Percentiles rank a stretch among this genome's conserved stretches.
Evolutionary conservation across 768 basidiomycete species (phyloP).

Genomic region (Phallus indusiatus): DNA sequence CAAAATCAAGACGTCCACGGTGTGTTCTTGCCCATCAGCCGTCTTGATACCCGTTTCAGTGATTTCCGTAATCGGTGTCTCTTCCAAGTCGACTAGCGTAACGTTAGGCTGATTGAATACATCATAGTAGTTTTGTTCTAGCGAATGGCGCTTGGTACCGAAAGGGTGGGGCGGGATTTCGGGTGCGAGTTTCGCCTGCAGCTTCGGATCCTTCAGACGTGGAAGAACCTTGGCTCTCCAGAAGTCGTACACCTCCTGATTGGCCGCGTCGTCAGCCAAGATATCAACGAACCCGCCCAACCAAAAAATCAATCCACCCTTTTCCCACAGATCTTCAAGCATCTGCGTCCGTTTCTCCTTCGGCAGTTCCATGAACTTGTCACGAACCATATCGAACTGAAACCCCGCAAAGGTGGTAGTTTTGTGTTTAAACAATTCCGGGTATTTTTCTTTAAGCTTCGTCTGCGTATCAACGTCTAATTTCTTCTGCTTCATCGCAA

Average conservation of each 20-base stretch:
- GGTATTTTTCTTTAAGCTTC: neutral
- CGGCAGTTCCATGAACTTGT: neutral
- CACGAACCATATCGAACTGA: neutral
- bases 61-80: neutral
- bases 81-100: slow-evolving; percentile 1
- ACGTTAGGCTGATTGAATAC: slow-evolving; percentile 1
- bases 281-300: neutral
- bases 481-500: neutral
- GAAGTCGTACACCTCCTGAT: neutral
- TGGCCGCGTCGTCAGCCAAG: neutral
- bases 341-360: neutral
- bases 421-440: neutral
- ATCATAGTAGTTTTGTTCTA: slow-evolving; percentile 5
- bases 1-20: neutral
- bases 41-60: neutral
- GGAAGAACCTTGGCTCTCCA: neutral
- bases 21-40: neutral
- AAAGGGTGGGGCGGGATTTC: neutral
- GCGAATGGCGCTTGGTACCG: slow-evolving; percentile 4
- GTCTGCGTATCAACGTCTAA: neutral
- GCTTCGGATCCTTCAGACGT: neutral
- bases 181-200: neutral
- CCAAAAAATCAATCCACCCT: neutral
- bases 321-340: neutral
- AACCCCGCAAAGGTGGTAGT: neutral